Conservation (phyloP, 371 early-diverging fungal genomes). For the Apophysomyces trapeziformis region DNA sequence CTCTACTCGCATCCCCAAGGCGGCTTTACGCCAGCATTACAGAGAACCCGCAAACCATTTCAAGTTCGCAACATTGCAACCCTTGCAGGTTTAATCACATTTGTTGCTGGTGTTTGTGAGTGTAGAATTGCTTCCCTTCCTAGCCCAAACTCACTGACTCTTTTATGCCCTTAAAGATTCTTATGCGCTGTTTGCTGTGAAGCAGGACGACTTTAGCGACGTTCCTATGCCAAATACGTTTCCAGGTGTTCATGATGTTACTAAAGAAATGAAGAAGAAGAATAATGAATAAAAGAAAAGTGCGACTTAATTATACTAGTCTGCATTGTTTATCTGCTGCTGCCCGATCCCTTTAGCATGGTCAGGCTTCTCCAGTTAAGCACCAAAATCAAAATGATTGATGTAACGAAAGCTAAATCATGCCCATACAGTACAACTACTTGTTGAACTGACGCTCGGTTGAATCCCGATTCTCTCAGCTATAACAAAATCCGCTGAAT, state of each 20-base stretch:
- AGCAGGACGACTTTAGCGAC: conserved; percentile 67
- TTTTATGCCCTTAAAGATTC: conserved; percentile 29
- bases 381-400: too few relatives aligned
- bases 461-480: neutral
- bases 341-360: too few relatives aligned
- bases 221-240: conserved; percentile 48
- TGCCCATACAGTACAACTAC: too few relatives aligned
- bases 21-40: conserved; percentile 57
- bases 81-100: conserved; percentile 50
- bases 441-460: too few relatives aligned
- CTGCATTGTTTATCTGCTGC: too few relatives aligned
- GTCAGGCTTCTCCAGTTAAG: too few relatives aligned
- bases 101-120: conserved; percentile 62
- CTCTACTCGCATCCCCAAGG: conserved; percentile 52
- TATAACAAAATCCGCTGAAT: neutral
- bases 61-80: conserved; percentile 49
- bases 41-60: conserved; percentile 60
- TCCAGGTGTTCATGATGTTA: conserved; percentile 40
- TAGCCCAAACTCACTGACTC: neutral
- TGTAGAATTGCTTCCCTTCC: neutral
- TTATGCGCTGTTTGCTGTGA: conserved; percentile 61
- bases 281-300: conserved; percentile 4
- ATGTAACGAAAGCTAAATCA: too few relatives aligned
- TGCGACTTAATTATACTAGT: neutral
- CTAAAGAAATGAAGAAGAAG: conserved; percentile 28